A percentile compares a stretch with the other conserved stretches of the same genome.
Conservation (phyloP, 805 yeast species). For the Wickerhamiella kurtzmanii region DNA sequence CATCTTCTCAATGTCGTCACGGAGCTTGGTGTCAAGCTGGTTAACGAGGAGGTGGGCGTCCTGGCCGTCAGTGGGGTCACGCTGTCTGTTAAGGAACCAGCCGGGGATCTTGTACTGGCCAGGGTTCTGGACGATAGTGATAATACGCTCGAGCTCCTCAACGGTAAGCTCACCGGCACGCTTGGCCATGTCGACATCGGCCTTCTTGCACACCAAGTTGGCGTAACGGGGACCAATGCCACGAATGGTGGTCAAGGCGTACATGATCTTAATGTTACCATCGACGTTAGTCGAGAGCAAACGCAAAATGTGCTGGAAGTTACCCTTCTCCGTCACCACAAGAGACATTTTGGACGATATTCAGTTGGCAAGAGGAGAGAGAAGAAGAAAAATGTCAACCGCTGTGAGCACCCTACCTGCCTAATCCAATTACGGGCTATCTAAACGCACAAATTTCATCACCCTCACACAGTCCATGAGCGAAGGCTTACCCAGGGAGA, state of each 20-base stretch:
- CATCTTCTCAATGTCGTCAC: slow-evolving; percentile 99
- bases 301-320: slow-evolving; percentile 99
- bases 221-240: slow-evolving; percentile 99
- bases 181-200: slow-evolving; percentile 95
- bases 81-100: slow-evolving; percentile 99
- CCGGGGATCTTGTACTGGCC: slow-evolving; percentile 98
- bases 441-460: background rate
- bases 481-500: too few species aligned
- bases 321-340: slow-evolving; percentile 98
- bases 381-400: slow-evolving; percentile 10
- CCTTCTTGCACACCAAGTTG: slow-evolving; percentile 99
- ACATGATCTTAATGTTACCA: slow-evolving; percentile 99
- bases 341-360: slow-evolving; percentile 60
- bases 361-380: slow-evolving; percentile 32
- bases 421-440: too few species aligned
- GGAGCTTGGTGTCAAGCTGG: slow-evolving; percentile 97
- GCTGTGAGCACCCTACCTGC: background rate
- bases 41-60: slow-evolving; percentile 97
- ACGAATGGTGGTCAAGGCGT: slow-evolving; percentile 99
- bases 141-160: slow-evolving; percentile 99
- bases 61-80: slow-evolving; percentile 96
- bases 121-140: slow-evolving; percentile 99
- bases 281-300: slow-evolving; percentile 99
- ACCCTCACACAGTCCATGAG: too few species aligned
- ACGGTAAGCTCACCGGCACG: slow-evolving; percentile 99